Base-by-base conservation (phyloP, 164 flowering plant genomes). In the Sedum album region DNA sequence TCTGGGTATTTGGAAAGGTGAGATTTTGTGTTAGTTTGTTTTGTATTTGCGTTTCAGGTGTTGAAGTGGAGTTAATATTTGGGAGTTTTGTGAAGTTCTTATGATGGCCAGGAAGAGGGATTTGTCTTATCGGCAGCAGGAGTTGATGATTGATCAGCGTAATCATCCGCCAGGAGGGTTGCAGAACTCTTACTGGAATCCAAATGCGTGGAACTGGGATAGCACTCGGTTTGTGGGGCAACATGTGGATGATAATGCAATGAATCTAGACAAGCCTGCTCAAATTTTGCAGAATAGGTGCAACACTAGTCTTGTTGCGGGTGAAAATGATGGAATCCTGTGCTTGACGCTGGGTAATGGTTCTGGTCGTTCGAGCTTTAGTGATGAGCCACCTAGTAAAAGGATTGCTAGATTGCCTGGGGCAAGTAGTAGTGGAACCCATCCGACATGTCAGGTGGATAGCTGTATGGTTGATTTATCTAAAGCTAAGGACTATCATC, bases 391-490 rank as follows among this genome's bases (percentile, higher is more conserved):
- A 71, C 80, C 88, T 21, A 81, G 53, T 76, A 91, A 91, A 69
- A 80, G 82, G 71, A 88, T 85, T 23, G 80, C 97, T 55, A 55
- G 31, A 55, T 55, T 26, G 13, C 60, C 13, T 55, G 60, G 31
- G 60, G 60, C 15, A 9, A 26, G 60, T 0, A 87, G 84, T 36
- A 71, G 66, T 31, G 68, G 61, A 31, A 76, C 30, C 64, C 84
- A 83, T 65, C 96, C 96, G 0, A 82, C 82, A 82, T 92, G 97
- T 70, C 97, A 92, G 80, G 97, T 92, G 38, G 96, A 92, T 72
- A 92, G n/a, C n/a, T n/a, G n/a, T n/a, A n/a, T n/a, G n/a, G n/a
- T n/a, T n/a, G n/a, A n/a, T n/a, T n/a, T n/a, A n/a, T n/a, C n/a
- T n/a, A n/a, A n/a, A n/a, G n/a, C n/a, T n/a, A n/a, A n/a, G n/a